These are phyloP conservation scores for Tritrichomonas musculus DNA, from an alignment of 208 protist genomes.

Conservation along the genomic window DNA sequence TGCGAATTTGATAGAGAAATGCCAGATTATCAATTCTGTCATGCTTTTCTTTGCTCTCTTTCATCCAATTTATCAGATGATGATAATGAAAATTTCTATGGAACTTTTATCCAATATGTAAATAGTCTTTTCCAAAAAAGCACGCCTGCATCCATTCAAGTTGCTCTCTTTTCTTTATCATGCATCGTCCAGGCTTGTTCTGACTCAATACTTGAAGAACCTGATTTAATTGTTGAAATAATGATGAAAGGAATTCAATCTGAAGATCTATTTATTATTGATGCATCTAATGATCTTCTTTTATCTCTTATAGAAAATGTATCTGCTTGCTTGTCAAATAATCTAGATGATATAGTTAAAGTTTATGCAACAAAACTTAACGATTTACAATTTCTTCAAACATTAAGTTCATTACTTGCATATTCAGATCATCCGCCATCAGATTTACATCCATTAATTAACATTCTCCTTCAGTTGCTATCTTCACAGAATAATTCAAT, in stretches of 20 bases:
- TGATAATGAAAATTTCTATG: background rate
- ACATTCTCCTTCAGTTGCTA: background rate
- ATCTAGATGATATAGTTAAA: background rate
- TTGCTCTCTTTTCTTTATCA: background rate
- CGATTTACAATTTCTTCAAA: background rate
- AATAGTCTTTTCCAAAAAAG: background rate
- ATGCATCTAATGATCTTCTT: background rate
- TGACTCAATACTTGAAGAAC: background rate
- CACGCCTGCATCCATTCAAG: background rate
- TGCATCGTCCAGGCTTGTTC: background rate
- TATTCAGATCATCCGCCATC: background rate
- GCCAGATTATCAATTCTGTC: background rate
- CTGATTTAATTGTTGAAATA: background rate
- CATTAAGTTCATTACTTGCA: background rate
- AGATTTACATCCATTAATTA: background rate
- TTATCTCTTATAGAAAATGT: background rate
- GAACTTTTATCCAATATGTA: background rate
- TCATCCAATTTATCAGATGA: background rate
- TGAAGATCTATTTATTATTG: background rate
- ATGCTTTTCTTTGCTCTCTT: background rate
- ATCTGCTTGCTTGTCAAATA: background rate
- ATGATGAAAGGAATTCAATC: background rate
- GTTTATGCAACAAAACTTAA: background rate
- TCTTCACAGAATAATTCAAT: no score
- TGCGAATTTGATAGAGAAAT: background rate